Evolutionary conservation across 2,329 filamentous ascomycete species (phyloP).

Genomic region (Diaporthe amygdali): DNA sequence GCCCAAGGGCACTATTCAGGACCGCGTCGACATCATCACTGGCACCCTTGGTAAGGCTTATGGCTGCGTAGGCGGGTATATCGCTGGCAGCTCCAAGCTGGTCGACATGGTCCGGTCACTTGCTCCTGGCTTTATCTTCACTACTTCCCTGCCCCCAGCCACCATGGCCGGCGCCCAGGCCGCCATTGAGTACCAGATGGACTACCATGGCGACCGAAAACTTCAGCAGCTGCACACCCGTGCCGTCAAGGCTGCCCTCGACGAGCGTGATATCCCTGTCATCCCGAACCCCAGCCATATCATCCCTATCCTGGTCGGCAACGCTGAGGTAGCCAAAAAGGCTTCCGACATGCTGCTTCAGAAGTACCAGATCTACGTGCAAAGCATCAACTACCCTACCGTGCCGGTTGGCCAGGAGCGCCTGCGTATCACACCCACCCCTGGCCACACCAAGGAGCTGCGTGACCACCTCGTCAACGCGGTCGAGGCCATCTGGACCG

Average conservation of each 20-base stretch:
- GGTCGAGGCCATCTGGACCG: slow-evolving; percentile 85
- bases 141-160: slow-evolving; percentile 91
- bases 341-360: slow-evolving; percentile 91
- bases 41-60: slow-evolving; percentile 97
- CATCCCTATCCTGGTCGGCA: slow-evolving; percentile 89
- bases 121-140: slow-evolving; percentile 98
- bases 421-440: slow-evolving; percentile 93
- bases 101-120: slow-evolving; percentile 94
- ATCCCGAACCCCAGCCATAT: slow-evolving; percentile 99
- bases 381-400: slow-evolving; percentile 98
- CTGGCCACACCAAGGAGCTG: slow-evolving; percentile 84
- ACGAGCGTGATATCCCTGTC: slow-evolving; percentile 84
- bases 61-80: slow-evolving; percentile 96
- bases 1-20: slow-evolving; percentile 85
- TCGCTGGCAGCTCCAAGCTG: slow-evolving; percentile 84
- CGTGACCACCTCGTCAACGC: slow-evolving; percentile 85
- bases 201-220: slow-evolving; percentile 82
- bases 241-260: slow-evolving; percentile 85
- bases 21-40: slow-evolving; percentile 96
- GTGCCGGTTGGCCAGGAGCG: slow-evolving; percentile 98
- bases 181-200: slow-evolving; percentile 93
- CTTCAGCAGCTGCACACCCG: slow-evolving; percentile 97
- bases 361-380: slow-evolving; percentile 93
- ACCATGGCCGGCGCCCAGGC: slow-evolving; percentile 94
- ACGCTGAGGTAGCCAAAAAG: slow-evolving; percentile 88